phyloP scores from a whole-genome alignment of 1,139 yeast genomes.

The Pneumocystis jirovecii region DNA sequence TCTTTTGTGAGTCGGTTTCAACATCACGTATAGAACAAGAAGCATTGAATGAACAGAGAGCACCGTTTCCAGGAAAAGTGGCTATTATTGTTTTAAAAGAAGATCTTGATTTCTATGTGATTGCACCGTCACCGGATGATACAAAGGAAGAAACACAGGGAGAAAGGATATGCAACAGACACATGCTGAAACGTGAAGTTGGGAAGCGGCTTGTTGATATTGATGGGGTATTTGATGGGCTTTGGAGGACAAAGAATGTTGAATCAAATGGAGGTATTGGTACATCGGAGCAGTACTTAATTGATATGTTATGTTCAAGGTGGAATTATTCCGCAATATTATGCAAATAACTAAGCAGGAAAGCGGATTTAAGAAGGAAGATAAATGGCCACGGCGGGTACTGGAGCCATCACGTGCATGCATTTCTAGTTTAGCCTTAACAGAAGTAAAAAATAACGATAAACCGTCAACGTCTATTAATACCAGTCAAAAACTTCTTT shows the following conservation, averaged over 20 bases:
- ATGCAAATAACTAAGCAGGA: neutral
- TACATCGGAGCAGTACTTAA: slow-evolving; percentile 85
- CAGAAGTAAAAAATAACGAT: slow-evolving; percentile 32
- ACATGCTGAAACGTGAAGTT: neutral
- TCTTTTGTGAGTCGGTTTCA: slow-evolving; percentile 30
- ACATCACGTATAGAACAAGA: slow-evolving; percentile 23
- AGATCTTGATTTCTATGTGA: slow-evolving; percentile 83
- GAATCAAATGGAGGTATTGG: slow-evolving; percentile 27
- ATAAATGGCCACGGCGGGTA: slow-evolving; percentile 76
- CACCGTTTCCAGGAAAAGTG: slow-evolving; percentile 62
- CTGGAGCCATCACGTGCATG: slow-evolving; percentile 79
- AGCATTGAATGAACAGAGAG: slow-evolving; percentile 6
- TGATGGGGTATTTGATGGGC: slow-evolving; percentile 58
- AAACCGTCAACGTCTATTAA: slow-evolving; percentile 18
- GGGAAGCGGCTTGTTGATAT: slow-evolving; percentile 47
- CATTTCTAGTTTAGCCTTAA: slow-evolving; percentile 68
- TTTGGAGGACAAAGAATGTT: slow-evolving; percentile 15
- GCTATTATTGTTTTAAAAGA: slow-evolving; percentile 86
- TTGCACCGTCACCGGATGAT: slow-evolving; percentile 41
- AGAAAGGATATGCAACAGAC: neutral
- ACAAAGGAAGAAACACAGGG: slow-evolving; percentile 4
- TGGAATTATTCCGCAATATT: neutral
- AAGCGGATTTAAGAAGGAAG: slow-evolving; percentile 62
- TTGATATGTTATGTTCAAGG: slow-evolving; percentile 76
- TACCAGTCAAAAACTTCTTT: slow-evolving; percentile 56